Percentiles rank a stretch among this genome's conserved stretches.
These are phyloP conservation scores for Plectosphaerella sp. DNA, from an alignment of 2,329 filamentous ascomycete genomes.

Conservation along the genomic window DNA sequence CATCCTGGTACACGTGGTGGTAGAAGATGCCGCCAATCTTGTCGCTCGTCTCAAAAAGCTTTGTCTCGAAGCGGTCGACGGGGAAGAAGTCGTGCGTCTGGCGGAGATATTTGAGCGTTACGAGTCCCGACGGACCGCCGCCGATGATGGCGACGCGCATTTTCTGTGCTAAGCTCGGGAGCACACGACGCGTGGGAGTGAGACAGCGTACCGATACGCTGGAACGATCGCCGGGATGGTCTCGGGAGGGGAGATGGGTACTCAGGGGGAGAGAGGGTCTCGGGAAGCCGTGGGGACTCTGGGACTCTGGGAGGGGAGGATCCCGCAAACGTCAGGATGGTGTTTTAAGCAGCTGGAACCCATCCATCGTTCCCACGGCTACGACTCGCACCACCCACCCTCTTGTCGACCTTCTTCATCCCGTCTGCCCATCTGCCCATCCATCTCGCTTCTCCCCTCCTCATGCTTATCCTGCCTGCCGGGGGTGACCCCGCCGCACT, in stretches of 20 bases:
- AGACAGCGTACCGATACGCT: not conserved
- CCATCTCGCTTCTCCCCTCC: too few relatives aligned
- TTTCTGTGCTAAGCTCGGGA: not conserved
- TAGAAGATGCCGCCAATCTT: conserved; percentile 43
- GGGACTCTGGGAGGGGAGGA: too few relatives aligned
- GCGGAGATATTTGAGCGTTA: conserved; percentile 33
- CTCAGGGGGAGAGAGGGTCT: not conserved
- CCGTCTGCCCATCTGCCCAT: too few relatives aligned
- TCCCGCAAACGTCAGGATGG: too few relatives aligned
- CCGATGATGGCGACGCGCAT: conserved; percentile 37
- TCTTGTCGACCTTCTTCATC: too few relatives aligned
- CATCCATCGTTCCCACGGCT: too few relatives aligned
- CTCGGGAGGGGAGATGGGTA: not conserved
- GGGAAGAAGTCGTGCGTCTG: conserved; percentile 32
- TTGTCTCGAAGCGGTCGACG: conserved; percentile 31
- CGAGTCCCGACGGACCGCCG: conserved; percentile 37
- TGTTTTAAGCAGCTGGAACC: too few relatives aligned
- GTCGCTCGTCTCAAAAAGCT: conserved; percentile 38
- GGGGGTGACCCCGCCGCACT: not conserved
- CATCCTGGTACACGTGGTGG: conserved; percentile 41
- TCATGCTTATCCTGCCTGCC: not conserved
- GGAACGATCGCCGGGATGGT: not conserved
- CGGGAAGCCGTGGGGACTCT: not conserved
- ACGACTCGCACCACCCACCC: too few relatives aligned
- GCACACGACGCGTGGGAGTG: not conserved